Evolutionary conservation across 139 green algal genomes (phyloP).

Genomic region (Penium margaritaceum): DNA sequence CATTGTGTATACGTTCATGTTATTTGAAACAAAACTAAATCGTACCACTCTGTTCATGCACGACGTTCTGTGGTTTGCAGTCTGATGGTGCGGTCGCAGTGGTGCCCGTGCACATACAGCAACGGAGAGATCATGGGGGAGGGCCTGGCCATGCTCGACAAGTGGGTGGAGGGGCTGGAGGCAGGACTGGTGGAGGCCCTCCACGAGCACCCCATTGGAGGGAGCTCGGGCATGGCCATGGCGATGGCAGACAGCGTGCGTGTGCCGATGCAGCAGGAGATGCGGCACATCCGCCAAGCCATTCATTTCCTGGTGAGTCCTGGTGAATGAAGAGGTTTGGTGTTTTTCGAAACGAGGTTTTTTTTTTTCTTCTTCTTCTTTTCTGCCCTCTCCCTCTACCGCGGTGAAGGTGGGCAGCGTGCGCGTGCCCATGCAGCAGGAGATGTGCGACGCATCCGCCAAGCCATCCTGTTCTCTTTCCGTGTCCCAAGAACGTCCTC

Average conservation of each 20-base stretch:
- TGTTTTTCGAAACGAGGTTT: not conserved
- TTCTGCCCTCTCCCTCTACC: too few species aligned
- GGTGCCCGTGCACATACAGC: constrained; percentile 21
- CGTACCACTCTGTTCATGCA: not conserved
- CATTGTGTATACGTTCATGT: too few species aligned
- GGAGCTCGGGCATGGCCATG: too few species aligned
- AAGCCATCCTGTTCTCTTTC: too few species aligned
- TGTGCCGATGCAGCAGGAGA: not conserved
- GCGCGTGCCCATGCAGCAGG: too few species aligned
- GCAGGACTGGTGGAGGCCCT: too few species aligned
- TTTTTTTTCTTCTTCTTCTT: too few species aligned
- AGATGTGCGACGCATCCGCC: too few species aligned
- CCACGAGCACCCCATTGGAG: too few species aligned
- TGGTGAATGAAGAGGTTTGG: not conserved
- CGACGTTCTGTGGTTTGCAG: not conserved
- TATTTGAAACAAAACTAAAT: too few species aligned
- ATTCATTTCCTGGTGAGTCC: constrained; percentile 1
- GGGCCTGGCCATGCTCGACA: not conserved
- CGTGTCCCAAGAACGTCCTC: too few species aligned
- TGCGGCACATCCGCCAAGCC: constrained; percentile 3
- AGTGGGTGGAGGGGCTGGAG: not conserved
- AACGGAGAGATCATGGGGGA: not conserved
- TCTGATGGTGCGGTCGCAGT: constrained; percentile 4
- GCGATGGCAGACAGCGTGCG: not conserved
- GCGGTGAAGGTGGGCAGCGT: too few species aligned